Percentiles rank a stretch among this genome's conserved stretches.
phyloP scores from a whole-genome alignment of 352 stramenopile genomes.

The Phytophthora citrophthora region DNA sequence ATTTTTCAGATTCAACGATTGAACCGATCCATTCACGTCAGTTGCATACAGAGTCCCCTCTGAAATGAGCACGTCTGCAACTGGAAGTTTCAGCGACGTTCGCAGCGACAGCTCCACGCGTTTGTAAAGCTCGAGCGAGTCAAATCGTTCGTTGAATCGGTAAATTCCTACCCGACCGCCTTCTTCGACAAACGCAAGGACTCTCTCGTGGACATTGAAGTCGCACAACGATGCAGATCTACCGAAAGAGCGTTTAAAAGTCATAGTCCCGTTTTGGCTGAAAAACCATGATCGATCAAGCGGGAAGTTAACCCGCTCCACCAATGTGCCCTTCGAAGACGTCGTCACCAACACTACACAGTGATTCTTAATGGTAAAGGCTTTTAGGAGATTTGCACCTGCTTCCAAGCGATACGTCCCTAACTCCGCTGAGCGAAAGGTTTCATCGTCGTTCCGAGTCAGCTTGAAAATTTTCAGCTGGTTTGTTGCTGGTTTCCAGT shows the following conservation, averaged over 20 bases:
- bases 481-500: slow-evolving; percentile 37
- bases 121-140: slow-evolving; percentile 38
- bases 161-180: slow-evolving; percentile 31
- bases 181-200: slow-evolving; percentile 36
- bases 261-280: slow-evolving; percentile 4
- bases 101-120: slow-evolving; percentile 28
- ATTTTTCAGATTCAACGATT: slow-evolving; percentile 53
- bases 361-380: slow-evolving; percentile 33
- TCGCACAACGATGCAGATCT: slow-evolving; percentile 23
- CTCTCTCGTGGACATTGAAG: slow-evolving; percentile 28
- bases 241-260: slow-evolving; percentile 15
- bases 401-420: slow-evolving; percentile 27
- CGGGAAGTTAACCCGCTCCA: slow-evolving; percentile 34
- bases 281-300: background rate
- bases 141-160: slow-evolving; percentile 35
- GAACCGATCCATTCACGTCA: slow-evolving; percentile 35
- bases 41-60: slow-evolving; percentile 43
- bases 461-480: slow-evolving; percentile 37
- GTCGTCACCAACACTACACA: slow-evolving; percentile 40
- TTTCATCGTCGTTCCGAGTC: slow-evolving; percentile 6
- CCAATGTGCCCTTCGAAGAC: slow-evolving; percentile 10
- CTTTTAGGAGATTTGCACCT: slow-evolving; percentile 19
- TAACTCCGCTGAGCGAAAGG: slow-evolving; percentile 9
- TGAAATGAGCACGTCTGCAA: slow-evolving; percentile 22
- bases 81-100: slow-evolving; percentile 32